These are phyloP conservation scores for Sisymbrium altissimum DNA, from an alignment of 345 rosid genomes.

Conservation along the genomic window DNA sequence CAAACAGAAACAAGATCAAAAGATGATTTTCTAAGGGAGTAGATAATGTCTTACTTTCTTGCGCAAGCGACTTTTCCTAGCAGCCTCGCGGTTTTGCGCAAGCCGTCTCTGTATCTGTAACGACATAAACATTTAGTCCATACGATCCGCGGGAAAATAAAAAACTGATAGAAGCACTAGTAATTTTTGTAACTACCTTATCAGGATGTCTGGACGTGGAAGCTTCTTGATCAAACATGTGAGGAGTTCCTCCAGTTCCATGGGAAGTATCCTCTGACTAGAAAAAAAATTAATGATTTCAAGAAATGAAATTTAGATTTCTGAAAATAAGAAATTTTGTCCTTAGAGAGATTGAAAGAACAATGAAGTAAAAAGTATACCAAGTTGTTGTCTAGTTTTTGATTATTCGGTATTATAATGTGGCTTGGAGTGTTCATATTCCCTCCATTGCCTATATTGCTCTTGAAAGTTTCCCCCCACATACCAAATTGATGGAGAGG, in stretches of 20 bases:
- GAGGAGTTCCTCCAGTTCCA: slow-evolving; percentile 53
- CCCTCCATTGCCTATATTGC: slow-evolving; percentile 40
- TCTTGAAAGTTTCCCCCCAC: slow-evolving; percentile 78
- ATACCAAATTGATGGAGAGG: slow-evolving; percentile 71
- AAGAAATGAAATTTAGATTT: neutral
- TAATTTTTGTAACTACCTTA: slow-evolving; percentile 56
- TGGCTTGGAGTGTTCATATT: slow-evolving; percentile 46
- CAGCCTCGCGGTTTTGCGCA: slow-evolving; percentile 98
- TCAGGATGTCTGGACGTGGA: slow-evolving; percentile 52
- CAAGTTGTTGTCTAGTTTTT: slow-evolving; percentile 64
- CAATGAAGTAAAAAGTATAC: slow-evolving; percentile 25
- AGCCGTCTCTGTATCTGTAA: slow-evolving; percentile 88
- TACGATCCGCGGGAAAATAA: neutral
- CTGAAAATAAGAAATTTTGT: neutral
- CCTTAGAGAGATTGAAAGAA: neutral
- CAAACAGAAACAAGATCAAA: neutral
- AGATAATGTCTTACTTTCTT: slow-evolving; percentile 56
- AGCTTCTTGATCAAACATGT: slow-evolving; percentile 78
- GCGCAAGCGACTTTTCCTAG: slow-evolving; percentile 93
- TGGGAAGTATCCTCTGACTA: slow-evolving; percentile 92
- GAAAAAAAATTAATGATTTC: slow-evolving; percentile 5
- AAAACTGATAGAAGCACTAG: neutral
- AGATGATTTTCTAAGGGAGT: neutral
- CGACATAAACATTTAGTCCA: neutral
- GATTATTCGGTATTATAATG: slow-evolving; percentile 46